These are phyloP conservation scores for Parmelia sp. DNA, from an alignment of 495 filamentous ascomycete species.

Conservation along the genomic window DNA sequence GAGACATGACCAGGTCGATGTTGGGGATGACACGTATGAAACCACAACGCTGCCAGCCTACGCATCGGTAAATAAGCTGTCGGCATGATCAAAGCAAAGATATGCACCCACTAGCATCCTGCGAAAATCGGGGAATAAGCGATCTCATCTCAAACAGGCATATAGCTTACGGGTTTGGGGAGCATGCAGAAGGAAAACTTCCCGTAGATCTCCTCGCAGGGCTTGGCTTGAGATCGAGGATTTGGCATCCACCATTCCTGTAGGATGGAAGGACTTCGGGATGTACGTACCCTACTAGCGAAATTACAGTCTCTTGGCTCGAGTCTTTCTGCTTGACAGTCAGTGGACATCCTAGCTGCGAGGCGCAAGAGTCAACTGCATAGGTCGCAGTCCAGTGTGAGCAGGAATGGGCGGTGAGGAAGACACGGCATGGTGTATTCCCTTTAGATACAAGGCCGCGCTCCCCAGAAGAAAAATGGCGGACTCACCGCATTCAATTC, in stretches of 20 bases:
- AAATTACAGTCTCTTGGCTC: conserved; percentile 92
- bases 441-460: background rate
- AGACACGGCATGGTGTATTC: background rate
- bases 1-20: conserved; percentile 70
- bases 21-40: conserved; percentile 60
- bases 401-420: background rate
- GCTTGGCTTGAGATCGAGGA: background rate
- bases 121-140: background rate
- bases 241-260: background rate
- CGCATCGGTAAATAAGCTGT: conserved; percentile 5
- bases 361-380: background rate
- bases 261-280: background rate
- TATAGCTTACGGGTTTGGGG: background rate
- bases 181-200: background rate
- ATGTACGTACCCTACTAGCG: conserved; percentile 54
- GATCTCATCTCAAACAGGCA: background rate
- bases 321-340: conserved; percentile 64
- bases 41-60: conserved; percentile 76
- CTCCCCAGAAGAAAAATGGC: background rate
- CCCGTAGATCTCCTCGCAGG: background rate
- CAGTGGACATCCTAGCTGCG: conserved; percentile 4
- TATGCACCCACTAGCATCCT: conserved; percentile 61
- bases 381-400: background rate
- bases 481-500: conserved; percentile 80
- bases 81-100: background rate